Evolutionary conservation across 2,329 filamentous ascomycete species (phyloP), one percentile per base, ranked within the genome.

Genomic region (Nemania serpens): DNA sequence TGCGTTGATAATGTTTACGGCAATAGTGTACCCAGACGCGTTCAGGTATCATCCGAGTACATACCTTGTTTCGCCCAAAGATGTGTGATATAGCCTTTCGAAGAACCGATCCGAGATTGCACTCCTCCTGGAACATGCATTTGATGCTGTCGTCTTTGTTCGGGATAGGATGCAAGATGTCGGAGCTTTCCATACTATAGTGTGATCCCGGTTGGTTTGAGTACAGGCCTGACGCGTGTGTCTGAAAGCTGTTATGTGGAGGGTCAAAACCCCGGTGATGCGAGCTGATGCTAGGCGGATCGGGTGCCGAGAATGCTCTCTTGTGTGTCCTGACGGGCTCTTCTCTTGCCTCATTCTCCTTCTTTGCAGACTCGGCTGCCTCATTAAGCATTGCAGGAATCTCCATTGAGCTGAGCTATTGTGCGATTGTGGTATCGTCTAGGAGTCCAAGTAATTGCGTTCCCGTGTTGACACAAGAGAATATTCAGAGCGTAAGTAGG

Each of bases 31-130:
- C 85, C 90, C 90, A 94, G 2, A 91, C 83, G 20, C 84, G 75
- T 5, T 83, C 77, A 0, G 89, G 89, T 50, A 95, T 91, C 46
- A 82, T 80, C 36, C 88, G 83, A 0, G 91, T 95, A 69, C 87
- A 89, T 7, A 84, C 81, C 76, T 95, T 95, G 79, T 95, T 95
- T 39, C 91, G 85, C 20, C 91, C 91, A 68, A 94, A 94, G 57
- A 93, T 84, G 70, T 95, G 90, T 0, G 89, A 92, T 61, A 94
- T 89, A 5, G 89, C 87, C 75, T 94, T 94, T 49, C 91, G 85
- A 22, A 83, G 82, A 57, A 84, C 81, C 5, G 85, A 86, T 3
- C 81, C 81, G 0, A 85, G 88, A 47, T 84, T 80, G 70, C 87
- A 89, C 62, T 83, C 78, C 1, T 78, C 73, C 15, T 83, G 80